Percentiles rank a stretch among this genome's conserved stretches.
phyloP scores from a whole-genome alignment of 2,329 filamentous ascomycete species.

The Ceratocystis alfenasii region DNA sequence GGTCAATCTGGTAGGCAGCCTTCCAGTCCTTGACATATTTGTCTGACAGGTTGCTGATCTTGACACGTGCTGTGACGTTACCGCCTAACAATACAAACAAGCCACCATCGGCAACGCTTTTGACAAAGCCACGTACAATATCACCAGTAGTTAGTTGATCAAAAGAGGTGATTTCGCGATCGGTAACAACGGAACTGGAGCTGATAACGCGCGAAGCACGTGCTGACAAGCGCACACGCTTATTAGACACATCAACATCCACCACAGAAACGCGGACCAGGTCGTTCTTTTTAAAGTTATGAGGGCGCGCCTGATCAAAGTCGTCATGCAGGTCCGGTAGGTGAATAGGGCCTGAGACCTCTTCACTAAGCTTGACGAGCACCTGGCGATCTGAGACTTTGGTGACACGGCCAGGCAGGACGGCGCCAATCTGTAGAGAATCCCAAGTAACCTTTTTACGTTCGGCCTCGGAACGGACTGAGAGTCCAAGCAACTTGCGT shows the following conservation, averaged over 20 bases:
- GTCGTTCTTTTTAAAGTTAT: constrained; percentile 68
- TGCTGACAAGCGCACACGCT: constrained; percentile 68
- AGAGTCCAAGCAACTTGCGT: constrained; percentile 69
- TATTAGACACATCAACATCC: constrained; percentile 69
- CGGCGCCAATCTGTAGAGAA: constrained; percentile 63
- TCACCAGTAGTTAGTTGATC: constrained; percentile 66
- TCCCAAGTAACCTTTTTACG: constrained; percentile 48
- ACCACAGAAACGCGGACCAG: constrained; percentile 79
- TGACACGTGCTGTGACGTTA: constrained; percentile 68
- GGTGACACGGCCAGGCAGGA: constrained; percentile 72
- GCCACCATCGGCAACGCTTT: constrained; percentile 78
- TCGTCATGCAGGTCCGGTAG: constrained; percentile 78
- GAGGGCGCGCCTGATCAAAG: constrained; percentile 66
- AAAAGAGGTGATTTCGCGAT: constrained; percentile 61
- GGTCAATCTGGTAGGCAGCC: constrained; percentile 71
- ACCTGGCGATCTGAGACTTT: constrained; percentile 75
- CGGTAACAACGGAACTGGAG: constrained; percentile 66
- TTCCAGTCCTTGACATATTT: constrained; percentile 94
- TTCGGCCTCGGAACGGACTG: constrained; percentile 29
- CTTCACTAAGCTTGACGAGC: constrained; percentile 72
- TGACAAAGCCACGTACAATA: constrained; percentile 80
- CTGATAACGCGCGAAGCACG: constrained; percentile 71
- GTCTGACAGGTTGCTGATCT: constrained; percentile 81
- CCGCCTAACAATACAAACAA: constrained; percentile 77
- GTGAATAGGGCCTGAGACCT: constrained; percentile 65